A percentile compares a stretch with the other conserved stretches of the same genome.
Conservation (phyloP, 202 grass and related monocot species). For the Setaria viridis region DNA sequence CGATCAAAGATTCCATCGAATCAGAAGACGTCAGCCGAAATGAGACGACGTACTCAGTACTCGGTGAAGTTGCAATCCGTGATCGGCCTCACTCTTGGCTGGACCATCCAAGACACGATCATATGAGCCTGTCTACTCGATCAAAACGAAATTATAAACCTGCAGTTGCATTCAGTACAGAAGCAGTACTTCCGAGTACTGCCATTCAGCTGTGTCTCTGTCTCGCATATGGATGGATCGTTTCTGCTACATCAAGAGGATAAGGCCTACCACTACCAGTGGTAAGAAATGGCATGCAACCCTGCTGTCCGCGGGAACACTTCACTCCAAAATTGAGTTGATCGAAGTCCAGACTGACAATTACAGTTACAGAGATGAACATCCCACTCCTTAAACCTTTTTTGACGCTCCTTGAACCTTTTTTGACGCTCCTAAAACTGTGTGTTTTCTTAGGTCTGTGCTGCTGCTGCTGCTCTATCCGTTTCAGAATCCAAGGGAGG, state of each 20-base stretch:
- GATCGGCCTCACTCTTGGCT: not conserved
- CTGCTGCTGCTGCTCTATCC: not conserved
- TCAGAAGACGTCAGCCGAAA: not conserved
- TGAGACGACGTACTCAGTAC: not conserved
- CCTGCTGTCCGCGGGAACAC: not conserved
- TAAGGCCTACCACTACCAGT: not conserved
- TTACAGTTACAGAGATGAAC: not conserved
- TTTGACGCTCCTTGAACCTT: too few species aligned
- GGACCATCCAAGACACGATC: not conserved
- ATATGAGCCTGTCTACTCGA: not conserved
- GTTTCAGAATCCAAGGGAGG: not conserved
- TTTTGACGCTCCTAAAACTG: not conserved
- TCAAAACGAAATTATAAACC: slow-evolving; percentile 15
- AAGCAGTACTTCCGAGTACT: not conserved
- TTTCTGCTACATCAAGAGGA: not conserved
- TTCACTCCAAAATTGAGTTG: not conserved
- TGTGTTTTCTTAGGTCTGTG: too few species aligned
- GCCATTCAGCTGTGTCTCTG: too few species aligned
- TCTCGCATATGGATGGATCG: not conserved
- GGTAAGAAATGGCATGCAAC: not conserved
- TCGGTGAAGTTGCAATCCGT: not conserved
- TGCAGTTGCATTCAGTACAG: not conserved
- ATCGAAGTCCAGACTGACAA: not conserved
- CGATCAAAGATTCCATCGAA: slow-evolving; percentile 23
- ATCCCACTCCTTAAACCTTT: too few species aligned